These are phyloP conservation scores for Entophlyctis helioformis DNA, from an alignment of 192 early-diverging fungal genomes.

Conservation along the genomic window DNA sequence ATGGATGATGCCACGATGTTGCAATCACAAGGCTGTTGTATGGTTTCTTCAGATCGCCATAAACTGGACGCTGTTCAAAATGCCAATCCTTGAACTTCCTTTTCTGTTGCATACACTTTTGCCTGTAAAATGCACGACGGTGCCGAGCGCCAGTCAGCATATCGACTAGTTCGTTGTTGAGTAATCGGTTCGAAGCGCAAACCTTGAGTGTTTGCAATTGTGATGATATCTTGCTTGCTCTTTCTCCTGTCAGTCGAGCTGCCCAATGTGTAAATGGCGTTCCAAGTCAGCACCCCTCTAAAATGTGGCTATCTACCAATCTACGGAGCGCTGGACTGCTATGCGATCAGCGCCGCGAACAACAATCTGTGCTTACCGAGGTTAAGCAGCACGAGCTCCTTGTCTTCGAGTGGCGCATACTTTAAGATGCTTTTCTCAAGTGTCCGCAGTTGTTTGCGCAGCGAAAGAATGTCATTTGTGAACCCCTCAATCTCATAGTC, in stretches of 20 bases:
- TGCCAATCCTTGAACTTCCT: slow-evolving; percentile 15
- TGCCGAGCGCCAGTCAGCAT: not conserved
- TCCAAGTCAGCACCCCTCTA: too few relatives aligned
- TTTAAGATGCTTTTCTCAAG: slow-evolving; percentile 44
- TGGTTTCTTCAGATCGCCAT: too few relatives aligned
- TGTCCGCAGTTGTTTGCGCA: slow-evolving; percentile 36
- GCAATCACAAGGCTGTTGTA: too few relatives aligned
- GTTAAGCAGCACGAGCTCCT: slow-evolving; percentile 35
- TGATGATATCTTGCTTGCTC: slow-evolving; percentile 24
- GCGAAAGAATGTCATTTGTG: slow-evolving; percentile 43
- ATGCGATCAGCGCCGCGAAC: not conserved
- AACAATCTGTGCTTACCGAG: slow-evolving; percentile 15
- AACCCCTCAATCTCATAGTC: slow-evolving; percentile 58
- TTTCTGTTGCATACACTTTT: slow-evolving; percentile 23
- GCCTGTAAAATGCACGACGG: slow-evolving; percentile 2
- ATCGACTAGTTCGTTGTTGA: too few relatives aligned
- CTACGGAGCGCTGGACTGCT: not conserved
- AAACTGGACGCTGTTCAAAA: too few relatives aligned
- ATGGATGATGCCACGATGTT: too few relatives aligned
- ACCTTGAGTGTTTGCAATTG: slow-evolving; percentile 30
- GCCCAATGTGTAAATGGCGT: too few relatives aligned
- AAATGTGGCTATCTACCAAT: not conserved
- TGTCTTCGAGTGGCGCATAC: slow-evolving; percentile 44
- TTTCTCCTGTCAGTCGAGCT: slow-evolving; percentile 24
- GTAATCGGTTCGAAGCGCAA: too few relatives aligned